Conservation (phyloP, 177 flowering plant species). For the Vitis hybrid region DNA sequence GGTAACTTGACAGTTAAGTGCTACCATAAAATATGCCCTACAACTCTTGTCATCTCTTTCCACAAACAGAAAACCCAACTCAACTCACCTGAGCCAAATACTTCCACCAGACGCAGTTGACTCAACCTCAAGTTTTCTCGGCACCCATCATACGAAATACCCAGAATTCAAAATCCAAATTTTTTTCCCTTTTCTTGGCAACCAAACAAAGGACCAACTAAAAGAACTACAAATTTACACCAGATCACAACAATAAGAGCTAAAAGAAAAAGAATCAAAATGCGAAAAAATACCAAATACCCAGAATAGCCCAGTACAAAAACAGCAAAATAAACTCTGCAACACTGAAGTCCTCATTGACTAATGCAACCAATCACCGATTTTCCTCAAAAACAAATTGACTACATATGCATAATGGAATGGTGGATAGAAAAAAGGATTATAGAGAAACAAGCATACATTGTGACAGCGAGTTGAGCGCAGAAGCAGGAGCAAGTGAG, state of each 20-base stretch:
- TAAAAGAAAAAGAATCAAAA: background rate
- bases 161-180: background rate
- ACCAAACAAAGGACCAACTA: background rate
- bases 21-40: no score
- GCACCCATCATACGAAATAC: background rate
- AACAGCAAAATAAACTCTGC: background rate
- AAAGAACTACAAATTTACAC: background rate
- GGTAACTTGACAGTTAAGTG: no score
- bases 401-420: no score
- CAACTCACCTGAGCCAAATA: no score
- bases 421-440: no score
- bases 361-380: background rate
- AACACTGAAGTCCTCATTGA: background rate
- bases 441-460: no score
- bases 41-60: no score
- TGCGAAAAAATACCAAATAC: background rate
- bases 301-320: background rate
- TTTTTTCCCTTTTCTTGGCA: background rate
- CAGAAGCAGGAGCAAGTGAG: no score
- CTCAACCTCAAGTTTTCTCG: no score
- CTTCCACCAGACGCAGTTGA: no score
- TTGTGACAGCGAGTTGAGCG: no score
- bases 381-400: background rate
- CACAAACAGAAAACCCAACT: no score
- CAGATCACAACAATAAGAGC: background rate